Percentiles rank a stretch among this genome's conserved stretches.
Conservation (phyloP, 2,329 filamentous ascomycete species). For the Calonectria multiphialidica region DNA sequence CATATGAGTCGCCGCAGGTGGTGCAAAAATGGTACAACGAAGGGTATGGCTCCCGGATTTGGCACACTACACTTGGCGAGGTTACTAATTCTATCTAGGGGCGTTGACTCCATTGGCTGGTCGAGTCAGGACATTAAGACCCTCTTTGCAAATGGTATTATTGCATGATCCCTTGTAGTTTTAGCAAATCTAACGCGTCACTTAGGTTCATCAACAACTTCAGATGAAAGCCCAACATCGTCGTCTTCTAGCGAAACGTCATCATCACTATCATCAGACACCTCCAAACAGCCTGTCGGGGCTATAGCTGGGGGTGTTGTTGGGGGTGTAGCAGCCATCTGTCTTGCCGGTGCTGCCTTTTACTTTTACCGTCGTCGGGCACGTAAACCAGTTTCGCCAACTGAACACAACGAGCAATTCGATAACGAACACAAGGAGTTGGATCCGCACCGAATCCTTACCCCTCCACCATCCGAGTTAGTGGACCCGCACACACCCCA, state of each 20-base stretch:
- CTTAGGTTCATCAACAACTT: not conserved
- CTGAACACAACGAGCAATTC: not conserved
- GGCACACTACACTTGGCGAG: too few relatives aligned
- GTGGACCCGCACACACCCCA: not conserved
- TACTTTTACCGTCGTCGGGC: not conserved
- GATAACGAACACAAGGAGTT: not conserved
- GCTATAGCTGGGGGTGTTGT: not conserved
- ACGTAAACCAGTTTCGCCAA: too few relatives aligned
- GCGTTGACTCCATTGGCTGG: not conserved
- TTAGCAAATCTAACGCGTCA: not conserved
- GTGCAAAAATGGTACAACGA: not conserved
- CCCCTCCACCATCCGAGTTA: not conserved
- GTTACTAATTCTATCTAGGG: not conserved
- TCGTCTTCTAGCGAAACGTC: not conserved
- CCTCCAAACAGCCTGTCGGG: not conserved
- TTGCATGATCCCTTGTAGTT: too few relatives aligned
- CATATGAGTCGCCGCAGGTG: not conserved
- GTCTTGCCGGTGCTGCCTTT: not conserved
- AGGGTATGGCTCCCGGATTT: not conserved
- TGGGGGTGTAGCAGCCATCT: not conserved
- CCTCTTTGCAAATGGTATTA: not conserved
- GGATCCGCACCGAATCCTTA: not conserved
- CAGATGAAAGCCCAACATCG: not conserved
- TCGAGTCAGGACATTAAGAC: not conserved
- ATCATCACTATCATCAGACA: not conserved